Evolutionary conservation across 768 basidiomycete species (phyloP), one percentile per base, ranked within the genome.

Genomic region (Kwoniella dejecticola): DNA sequence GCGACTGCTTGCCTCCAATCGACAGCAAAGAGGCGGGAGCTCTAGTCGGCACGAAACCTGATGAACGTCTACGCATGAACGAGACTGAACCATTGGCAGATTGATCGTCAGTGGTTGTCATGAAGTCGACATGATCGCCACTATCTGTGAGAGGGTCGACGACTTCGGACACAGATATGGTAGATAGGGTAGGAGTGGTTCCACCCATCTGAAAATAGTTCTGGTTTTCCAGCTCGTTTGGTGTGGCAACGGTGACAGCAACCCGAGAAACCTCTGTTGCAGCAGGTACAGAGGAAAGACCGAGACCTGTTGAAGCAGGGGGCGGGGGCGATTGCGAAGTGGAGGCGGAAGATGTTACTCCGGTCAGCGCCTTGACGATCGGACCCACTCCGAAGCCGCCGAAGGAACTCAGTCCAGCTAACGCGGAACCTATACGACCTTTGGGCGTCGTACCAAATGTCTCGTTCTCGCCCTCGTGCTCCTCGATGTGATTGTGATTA

Each of bases 161-260:
- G 17, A 56, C 69, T 38, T 75, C 74, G 6, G 74, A 75, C 52
- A 72, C 66, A 0, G 71, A 72, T 13, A 71, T 33, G 29, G 74
- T 75, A 29, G 74, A 75, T 27, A 75, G 38, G 4, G 74, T 75
- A 0, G 74, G 69, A 15, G 74, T 71, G 26, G 63, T 68, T 12
- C 69, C 71, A 17, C 67, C 67, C 38, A 61, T 59, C 24, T 60
- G 49, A 12, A 45, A 27, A 4, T 60, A 45, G 17, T 48, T 33
- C 7, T 24, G 21, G 1, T 17, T 15, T 15, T 52, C 61, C 8
- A 40, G 1, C 12, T 63, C 61, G 10, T 30, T 36, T 11, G 64
- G 41, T 24, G 54, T 47, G 6, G 63, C 60, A 15, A 64, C 66
- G 5, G 65, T 66, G 15, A 68, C 62, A 15, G 56, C 69, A n/a